Conservation (phyloP, 768 basidiomycete genomes). For the Myochromella boudieri region DNA sequence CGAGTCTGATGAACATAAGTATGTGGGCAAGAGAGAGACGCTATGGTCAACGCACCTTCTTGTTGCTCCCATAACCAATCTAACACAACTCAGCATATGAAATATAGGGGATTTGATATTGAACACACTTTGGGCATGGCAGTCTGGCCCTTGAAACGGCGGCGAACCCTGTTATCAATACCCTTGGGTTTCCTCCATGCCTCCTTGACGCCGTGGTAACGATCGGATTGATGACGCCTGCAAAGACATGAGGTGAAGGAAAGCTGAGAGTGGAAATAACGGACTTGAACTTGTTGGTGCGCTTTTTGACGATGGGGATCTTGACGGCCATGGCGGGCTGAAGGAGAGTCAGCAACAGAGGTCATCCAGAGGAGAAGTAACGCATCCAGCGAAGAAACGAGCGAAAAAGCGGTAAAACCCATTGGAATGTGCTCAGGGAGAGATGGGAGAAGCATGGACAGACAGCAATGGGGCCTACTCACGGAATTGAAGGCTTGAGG, state of each 20-base stretch:
- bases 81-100: constrained; percentile 23
- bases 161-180: constrained; percentile 98
- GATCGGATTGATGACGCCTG: constrained; percentile 98
- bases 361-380: constrained; percentile 34
- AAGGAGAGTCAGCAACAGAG: constrained; percentile 3
- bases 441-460: constrained; percentile 15
- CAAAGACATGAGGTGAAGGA: constrained; percentile 8
- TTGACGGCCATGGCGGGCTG: constrained; percentile 54
- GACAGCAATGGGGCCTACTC: constrained; percentile 36
- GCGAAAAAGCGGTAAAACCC: no score
- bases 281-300: constrained; percentile 95
- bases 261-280: constrained; percentile 27
- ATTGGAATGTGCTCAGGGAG: constrained; percentile 8
- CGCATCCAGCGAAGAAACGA: constrained; percentile 14
- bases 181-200: constrained; percentile 99
- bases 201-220: constrained; percentile 96
- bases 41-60: constrained; percentile 48
- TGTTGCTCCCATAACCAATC: constrained; percentile 92
- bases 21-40: neutral
- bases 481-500: constrained; percentile 55
- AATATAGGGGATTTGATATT: neutral
- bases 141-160: constrained; percentile 92
- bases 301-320: constrained; percentile 85
- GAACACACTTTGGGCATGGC: constrained; percentile 89
- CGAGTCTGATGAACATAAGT: constrained; percentile 63